Base-by-base conservation (phyloP, 257 asterid species). In the Mitragyna speciosa region DNA sequence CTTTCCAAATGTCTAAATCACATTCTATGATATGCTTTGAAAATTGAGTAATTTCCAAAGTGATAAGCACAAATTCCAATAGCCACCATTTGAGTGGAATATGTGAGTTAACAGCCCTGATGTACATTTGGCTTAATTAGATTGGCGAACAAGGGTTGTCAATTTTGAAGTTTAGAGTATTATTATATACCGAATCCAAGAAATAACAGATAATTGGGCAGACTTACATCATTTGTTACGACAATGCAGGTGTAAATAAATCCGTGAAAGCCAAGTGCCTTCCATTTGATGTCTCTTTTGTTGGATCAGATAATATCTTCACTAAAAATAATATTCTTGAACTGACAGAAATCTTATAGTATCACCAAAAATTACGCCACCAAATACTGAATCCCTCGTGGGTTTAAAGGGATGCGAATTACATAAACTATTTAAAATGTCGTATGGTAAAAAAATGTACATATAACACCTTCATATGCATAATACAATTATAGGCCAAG, bases 1-100 rank as follows among this genome's bases (percentile, higher is more conserved):
- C 83, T 71, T 77, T 75, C 84, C 88, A 78, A 64, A 69, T 81
- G 41, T 71, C 77, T 7, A 36, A 14, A n/a, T 73, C 67, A 0
- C 28, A 30, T 51, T 51, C 24, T 41, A 11, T 63, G 41, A 36
- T 36, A n/a, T n/a, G n/a, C 4, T 4, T 64, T 64, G 17, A 26
- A 51, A 28, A 30, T 30, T 30, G 28, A 6, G 1, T 30, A 65
- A 65, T 31, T 64, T 16, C 43, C 22, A 12, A 14, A 5, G 15
- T 4, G 30, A 63, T 63, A n/a, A 26, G 68, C 67, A 61, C 12
- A 61, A 1, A 22, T 22, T 1, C 67, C 10, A 61, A 22, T n/a
- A 61, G 31, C 7, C 33, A 65, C 14, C 68, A 63, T 63, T 9
- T 26, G 1, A 63, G 0, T n/a, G 3, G 24, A 63, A 28, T n/a